Percentiles rank a stretch among this genome's conserved stretches.
Evolutionary conservation across 78 protist genomes (phyloP).

Genomic region (Cavenderia fasciculata): DNA sequence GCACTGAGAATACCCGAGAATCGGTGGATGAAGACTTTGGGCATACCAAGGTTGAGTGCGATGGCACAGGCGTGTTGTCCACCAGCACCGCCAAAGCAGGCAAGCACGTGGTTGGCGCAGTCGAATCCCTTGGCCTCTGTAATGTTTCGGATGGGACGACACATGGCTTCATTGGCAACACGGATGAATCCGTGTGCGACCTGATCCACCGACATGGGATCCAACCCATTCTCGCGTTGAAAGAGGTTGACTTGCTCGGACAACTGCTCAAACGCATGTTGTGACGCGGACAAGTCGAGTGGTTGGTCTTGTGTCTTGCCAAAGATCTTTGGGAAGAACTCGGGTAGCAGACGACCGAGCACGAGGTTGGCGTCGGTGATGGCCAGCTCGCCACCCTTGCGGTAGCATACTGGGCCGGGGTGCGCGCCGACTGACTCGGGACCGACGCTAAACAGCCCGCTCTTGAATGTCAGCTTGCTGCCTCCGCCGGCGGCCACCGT

Average conservation of each 20-base stretch:
- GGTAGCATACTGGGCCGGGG: conserved; percentile 96
- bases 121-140: conserved; percentile 92
- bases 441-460: conserved; percentile 91
- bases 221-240: not conserved
- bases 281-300: conserved; percentile 82
- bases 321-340: conserved; percentile 92
- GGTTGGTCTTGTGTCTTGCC: conserved; percentile 91
- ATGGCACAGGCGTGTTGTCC: conserved; percentile 97
- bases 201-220: conserved; percentile 78
- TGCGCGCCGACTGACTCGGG: conserved; percentile 94
- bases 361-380: conserved; percentile 95
- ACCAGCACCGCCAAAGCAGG: conserved; percentile 98
- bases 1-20: conserved; percentile 92
- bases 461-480: conserved; percentile 82
- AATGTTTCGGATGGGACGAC: conserved; percentile 92
- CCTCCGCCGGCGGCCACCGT: conserved; percentile 99
- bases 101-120: conserved; percentile 84
- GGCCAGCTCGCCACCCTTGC: conserved; percentile 92
- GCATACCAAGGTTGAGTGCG: conserved; percentile 91
- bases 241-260: conserved; percentile 50
- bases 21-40: conserved; percentile 84
- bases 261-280: conserved; percentile 53
- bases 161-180: conserved; percentile 97
- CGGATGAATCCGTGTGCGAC: conserved; percentile 92
- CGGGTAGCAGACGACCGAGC: conserved; percentile 91